Evolutionary conservation across 1,284 basidiomycete genomes (phyloP), one percentile per base, ranked within the genome.

Genomic region (Fomitopsis pinicola): DNA sequence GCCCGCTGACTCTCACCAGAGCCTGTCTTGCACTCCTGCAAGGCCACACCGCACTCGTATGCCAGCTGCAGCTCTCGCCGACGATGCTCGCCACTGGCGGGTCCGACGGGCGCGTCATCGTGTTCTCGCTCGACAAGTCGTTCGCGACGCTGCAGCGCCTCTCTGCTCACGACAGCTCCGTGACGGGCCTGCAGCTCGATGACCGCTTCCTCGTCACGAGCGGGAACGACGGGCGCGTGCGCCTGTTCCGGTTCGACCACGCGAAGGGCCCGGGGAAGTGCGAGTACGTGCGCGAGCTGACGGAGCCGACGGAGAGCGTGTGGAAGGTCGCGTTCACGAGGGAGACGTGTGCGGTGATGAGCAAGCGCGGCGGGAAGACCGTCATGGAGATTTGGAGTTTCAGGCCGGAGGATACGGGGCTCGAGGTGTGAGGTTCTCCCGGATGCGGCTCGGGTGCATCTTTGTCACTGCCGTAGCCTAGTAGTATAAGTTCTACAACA

Each of bases 11-110:
- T 35, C 0, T 12, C 9, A 22, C 8, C 66, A 94, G 93, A 22
- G 81, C 89, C 65, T 95, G 94, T 69, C 73, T 92, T 6, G 94
- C 95, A 4, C 82, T 97, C 10, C 82, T 98, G 0, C 93, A 95
- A 73, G 96, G 94, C 2, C 97, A 98, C 73, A 96, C 95, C 0
- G 91, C 94, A 2, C 88, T 98, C 57, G 95, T 99, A 9, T 97
- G 95, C 65, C 94, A 97, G 72, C 81, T 98, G 28, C 95, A 97
- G 73, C 83, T 99, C 55, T 86, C 86, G 2, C 82, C 83, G 59
- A 81, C 79, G 66, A 78, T 90, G 33, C 86, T 98, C 59, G 89
- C 91, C 48, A 97, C 95, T 0, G 96, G 95, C 54, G 95, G 94
- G 19, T 95, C 95, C 0, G 96, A 98, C 70, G 97, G 97, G 1